Conservation (phyloP, 768 basidiomycete genomes). For the Pleurotus giganteus region DNA sequence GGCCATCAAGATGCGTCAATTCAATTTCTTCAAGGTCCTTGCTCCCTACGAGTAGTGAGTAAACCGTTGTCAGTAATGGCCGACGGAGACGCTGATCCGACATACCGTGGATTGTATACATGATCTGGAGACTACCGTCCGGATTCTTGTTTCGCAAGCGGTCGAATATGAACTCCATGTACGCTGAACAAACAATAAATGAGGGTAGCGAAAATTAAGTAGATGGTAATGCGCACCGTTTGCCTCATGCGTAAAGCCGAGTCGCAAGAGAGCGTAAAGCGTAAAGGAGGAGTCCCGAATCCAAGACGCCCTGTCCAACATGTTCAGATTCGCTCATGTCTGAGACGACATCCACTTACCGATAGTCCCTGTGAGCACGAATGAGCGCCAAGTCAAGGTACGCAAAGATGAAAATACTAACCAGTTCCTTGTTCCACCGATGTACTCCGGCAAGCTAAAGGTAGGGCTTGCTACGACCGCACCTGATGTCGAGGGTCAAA, state of each 20-base stretch:
- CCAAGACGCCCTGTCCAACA: conserved; percentile 79
- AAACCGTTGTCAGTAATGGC: background rate
- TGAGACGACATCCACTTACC: conserved; percentile 33
- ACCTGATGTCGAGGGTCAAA: conserved; percentile 38
- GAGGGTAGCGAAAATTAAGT: too few species aligned
- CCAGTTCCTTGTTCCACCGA: conserved; percentile 91
- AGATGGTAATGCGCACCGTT: too few species aligned
- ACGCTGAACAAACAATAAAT: too few species aligned
- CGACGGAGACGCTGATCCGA: background rate
- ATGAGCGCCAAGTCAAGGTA: background rate
- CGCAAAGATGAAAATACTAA: conserved; percentile 25
- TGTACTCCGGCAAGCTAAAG: conserved; percentile 89
- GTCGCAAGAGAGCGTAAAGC: conserved; percentile 87
- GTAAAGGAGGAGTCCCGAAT: conserved; percentile 97
- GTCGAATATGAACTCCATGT: conserved; percentile 89
- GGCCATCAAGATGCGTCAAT: conserved; percentile 83
- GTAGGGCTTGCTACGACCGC: conserved; percentile 95
- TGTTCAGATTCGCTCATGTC: background rate
- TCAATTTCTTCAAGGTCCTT: conserved; percentile 86
- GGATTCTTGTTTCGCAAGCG: conserved; percentile 80
- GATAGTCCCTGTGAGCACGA: conserved; percentile 54
- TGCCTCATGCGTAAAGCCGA: conserved; percentile 93
- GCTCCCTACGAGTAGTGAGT: conserved; percentile 39
- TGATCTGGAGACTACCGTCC: conserved; percentile 92
- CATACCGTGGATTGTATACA: conserved; percentile 93